Base-by-base conservation (phyloP, 2,329 filamentous ascomycete species). In the Stagonosporopsis chrysanthemi region DNA sequence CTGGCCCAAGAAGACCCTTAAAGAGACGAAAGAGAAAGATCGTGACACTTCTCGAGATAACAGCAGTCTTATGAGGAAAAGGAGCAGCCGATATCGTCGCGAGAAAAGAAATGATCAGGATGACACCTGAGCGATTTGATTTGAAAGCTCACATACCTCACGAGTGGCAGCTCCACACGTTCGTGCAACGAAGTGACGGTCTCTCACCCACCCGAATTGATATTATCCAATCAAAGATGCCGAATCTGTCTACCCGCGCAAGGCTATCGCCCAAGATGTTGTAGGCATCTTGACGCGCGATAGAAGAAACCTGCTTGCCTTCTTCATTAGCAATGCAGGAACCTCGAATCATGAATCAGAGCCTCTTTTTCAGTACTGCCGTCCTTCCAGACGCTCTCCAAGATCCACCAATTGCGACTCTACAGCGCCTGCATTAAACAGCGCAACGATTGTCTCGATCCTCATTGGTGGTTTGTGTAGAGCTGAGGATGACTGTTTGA, bases 1-100 rank as follows among this genome's bases (percentile, higher is more conserved):
- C 66, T 99, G 95, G 95, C 95, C 95, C 2, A 88, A 90, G 70
- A 97, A 97, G 73, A 33, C 56, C 1, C 24, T 60, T 23, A 59
- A 60, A 22, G 53, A 63, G 4, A 61, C 53, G 19, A 60, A 62
- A 26, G 49, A 60, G n/a, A 63, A 64, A 48, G 56, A 64, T 7
- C 26, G 41, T 5, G 59, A 62, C 22, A 28, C 22, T 4, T n/a
- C 36, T 1, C 63, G 53, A 50, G 63, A 65, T 2, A 52, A 38
- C n/a, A 52, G 31, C 44, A 61, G 35, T 2, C 41, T 68, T 14
- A 36, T 49, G 11, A 67, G 69, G 29, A 77, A 73, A 54, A 65
- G 64, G 55, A 73, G 68, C 46, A 51, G 64, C 12, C 65, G 71
- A 26, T 63, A 70, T 47, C 65, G 70, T 19, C 68, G 70, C 43